Percentiles rank a stretch among this genome's conserved stretches.
Conservation (phyloP, 1,284 basidiomycete species). For the Singerocomus rubriflavus region DNA sequence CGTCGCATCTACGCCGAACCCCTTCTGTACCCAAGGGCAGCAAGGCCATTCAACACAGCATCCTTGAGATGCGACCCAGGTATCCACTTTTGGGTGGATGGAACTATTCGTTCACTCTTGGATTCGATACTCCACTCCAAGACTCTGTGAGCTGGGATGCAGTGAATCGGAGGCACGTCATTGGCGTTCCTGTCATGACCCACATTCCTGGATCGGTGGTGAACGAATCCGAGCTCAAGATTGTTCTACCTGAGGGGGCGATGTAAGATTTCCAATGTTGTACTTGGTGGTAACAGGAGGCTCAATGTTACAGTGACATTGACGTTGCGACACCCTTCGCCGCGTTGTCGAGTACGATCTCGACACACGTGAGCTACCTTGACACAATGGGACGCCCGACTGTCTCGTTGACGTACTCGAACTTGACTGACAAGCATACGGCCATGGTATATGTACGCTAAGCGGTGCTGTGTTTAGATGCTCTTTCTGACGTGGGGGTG, state of each 20-base stretch:
- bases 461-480: constrained; percentile 3
- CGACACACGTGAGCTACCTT: constrained; percentile 82
- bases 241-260: constrained; percentile 93
- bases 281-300: background rate
- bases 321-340: constrained; percentile 78
- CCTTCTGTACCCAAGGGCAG: constrained; percentile 58
- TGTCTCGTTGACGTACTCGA: constrained; percentile 69
- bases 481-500: constrained; percentile 16
- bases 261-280: constrained; percentile 53
- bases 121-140: constrained; percentile 85
- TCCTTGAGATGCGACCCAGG: constrained; percentile 82
- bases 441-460: constrained; percentile 68
- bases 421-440: constrained; percentile 78
- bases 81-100: constrained; percentile 96
- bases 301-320: constrained; percentile 57
- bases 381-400: constrained; percentile 90
- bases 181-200: constrained; percentile 87
- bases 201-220: constrained; percentile 78
- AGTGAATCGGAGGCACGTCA: constrained; percentile 60
- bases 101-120: constrained; percentile 95
- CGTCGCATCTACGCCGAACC: constrained; percentile 76
- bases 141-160: constrained; percentile 68
- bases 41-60: constrained; percentile 52
- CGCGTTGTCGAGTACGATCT: constrained; percentile 56
- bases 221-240: constrained; percentile 73